Conservation (phyloP, 1,284 basidiomycete genomes). For the Heliocybe sulcata region DNA sequence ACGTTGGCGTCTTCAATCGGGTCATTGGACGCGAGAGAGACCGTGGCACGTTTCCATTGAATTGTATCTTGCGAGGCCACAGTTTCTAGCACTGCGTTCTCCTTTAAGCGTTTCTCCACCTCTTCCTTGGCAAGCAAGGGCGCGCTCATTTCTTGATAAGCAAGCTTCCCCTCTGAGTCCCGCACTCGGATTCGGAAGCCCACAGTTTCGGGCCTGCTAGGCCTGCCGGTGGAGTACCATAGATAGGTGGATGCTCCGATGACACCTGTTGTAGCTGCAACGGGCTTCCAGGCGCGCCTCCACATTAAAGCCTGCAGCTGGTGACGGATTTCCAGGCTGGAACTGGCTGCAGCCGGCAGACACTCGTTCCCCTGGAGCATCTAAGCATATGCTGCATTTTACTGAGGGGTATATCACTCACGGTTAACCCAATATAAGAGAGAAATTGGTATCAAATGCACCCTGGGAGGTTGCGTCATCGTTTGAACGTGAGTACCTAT, state of each 20-base stretch:
- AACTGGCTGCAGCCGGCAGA: not conserved
- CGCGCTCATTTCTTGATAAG: slow-evolving; percentile 44
- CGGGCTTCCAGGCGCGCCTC: slow-evolving; percentile 58
- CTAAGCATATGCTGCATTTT: too few species aligned
- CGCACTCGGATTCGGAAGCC: slow-evolving; percentile 45
- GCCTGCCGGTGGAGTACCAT: slow-evolving; percentile 33
- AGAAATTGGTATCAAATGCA: too few species aligned
- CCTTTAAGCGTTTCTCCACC: slow-evolving; percentile 52
- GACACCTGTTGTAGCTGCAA: slow-evolving; percentile 37
- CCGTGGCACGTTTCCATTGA: slow-evolving; percentile 71
- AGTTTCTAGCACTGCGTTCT: slow-evolving; percentile 41
- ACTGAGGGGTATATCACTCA: too few species aligned
- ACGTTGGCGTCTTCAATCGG: slow-evolving; percentile 88
- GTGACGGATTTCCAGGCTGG: not conserved
- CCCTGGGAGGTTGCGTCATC: too few species aligned
- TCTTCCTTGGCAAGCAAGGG: slow-evolving; percentile 50
- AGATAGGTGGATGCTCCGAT: slow-evolving; percentile 44
- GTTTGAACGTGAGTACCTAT: too few species aligned
- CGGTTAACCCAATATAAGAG: too few species aligned
- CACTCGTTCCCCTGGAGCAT: too few species aligned
- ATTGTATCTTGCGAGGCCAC: slow-evolving; percentile 42
- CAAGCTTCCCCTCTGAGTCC: slow-evolving; percentile 51
- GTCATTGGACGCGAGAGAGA: slow-evolving; percentile 77
- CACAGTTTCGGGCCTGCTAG: slow-evolving; percentile 33
- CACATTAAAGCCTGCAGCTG: slow-evolving; percentile 35